Evolutionary conservation across 768 basidiomycete species (phyloP).

Genomic region (Lactarius hatsudake): DNA sequence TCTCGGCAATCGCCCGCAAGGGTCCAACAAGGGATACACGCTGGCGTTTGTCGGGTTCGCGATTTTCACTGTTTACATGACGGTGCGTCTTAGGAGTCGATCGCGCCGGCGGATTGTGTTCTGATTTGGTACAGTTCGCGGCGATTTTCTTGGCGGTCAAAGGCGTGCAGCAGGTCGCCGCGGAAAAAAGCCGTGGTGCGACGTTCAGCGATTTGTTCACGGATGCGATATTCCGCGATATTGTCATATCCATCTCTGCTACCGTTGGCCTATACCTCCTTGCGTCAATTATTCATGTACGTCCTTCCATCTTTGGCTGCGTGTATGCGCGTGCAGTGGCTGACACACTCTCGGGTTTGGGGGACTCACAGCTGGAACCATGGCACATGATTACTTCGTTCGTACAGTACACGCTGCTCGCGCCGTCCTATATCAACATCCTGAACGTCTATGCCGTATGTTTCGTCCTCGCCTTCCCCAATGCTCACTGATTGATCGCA

Average conservation of each 20-base stretch:
- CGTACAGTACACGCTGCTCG: conserved; percentile 87
- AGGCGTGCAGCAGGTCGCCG: conserved; percentile 61
- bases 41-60: conserved; percentile 84
- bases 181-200: conserved; percentile 46
- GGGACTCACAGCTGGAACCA: conserved; percentile 71
- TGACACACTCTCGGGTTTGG: neutral
- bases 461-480: conserved; percentile 9
- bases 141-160: conserved; percentile 83
- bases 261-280: conserved; percentile 88
- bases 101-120: neutral
- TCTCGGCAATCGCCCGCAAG: conserved; percentile 90
- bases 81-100: conserved; percentile 44
- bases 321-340: conserved; percentile 7
- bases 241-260: conserved; percentile 80
- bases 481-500: neutral
- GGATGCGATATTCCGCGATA: conserved; percentile 81
- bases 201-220: conserved; percentile 60
- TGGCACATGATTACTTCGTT: conserved; percentile 99
- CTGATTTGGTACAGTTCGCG: conserved; percentile 47
- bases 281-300: conserved; percentile 79
- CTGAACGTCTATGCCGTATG: conserved; percentile 85
- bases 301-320: conserved; percentile 36
- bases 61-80: conserved; percentile 95
- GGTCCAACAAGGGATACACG: conserved; percentile 85
- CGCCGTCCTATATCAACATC: conserved; percentile 91